A percentile compares a stretch with the other conserved stretches of the same genome.
These are phyloP conservation scores for Mortierella sp. DNA, from an alignment of 371 early-diverging fungal species.

Conservation along the genomic window DNA sequence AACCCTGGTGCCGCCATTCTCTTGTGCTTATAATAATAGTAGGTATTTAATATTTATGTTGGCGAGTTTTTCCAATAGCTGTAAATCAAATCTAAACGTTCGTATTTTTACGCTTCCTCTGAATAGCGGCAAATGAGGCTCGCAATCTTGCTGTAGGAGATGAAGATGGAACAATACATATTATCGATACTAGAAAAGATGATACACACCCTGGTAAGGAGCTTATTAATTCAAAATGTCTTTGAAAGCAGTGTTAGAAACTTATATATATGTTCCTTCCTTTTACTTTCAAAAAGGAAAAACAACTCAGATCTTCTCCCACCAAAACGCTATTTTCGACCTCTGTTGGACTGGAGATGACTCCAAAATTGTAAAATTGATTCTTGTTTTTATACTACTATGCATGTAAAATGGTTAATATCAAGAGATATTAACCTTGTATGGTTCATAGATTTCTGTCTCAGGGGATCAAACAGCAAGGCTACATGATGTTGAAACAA, in stretches of 20 bases:
- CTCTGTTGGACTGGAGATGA: conserved; percentile 52
- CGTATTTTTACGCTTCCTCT: neutral
- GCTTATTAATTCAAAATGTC: neutral
- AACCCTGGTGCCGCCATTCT: conserved; percentile 53
- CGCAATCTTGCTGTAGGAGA: conserved; percentile 54
- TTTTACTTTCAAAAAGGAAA: conserved; percentile 1
- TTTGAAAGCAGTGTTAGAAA: neutral
- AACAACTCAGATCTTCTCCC: conserved; percentile 32
- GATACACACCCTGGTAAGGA: conserved; percentile 36
- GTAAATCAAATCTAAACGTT: neutral
- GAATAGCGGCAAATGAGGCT: conserved; percentile 46
- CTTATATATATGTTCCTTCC: too few relatives aligned
- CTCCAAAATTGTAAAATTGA: conserved; percentile 34
- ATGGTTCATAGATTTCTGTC: conserved; percentile 32
- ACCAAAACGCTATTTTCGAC: conserved; percentile 55
- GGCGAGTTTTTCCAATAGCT: neutral
- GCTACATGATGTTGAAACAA: conserved; percentile 48
- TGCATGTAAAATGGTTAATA: neutral
- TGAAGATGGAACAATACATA: conserved; percentile 55
- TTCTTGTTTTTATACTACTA: neutral
- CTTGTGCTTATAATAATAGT: conserved; percentile 52
- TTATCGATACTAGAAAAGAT: conserved; percentile 39
- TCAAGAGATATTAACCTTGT: neutral
- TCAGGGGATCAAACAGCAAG: conserved; percentile 53
- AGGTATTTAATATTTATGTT: neutral